Evolutionary conservation across 768 basidiomycete species (phyloP).

Genomic region (Podaxis mareebaensis): DNA sequence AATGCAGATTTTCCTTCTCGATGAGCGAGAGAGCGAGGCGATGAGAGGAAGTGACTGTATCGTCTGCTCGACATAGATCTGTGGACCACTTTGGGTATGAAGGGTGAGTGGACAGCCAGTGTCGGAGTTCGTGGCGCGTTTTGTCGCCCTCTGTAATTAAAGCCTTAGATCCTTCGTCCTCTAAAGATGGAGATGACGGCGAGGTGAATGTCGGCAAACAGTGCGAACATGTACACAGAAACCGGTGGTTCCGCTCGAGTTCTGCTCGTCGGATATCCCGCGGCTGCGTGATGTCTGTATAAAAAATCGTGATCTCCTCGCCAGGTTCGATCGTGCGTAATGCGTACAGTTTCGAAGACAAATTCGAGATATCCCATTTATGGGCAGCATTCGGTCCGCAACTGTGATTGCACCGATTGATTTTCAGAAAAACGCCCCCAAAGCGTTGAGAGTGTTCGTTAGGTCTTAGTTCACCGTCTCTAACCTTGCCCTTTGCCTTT

Average conservation of each 20-base stretch:
- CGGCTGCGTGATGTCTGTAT: slow-evolving; percentile 40
- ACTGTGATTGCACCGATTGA: slow-evolving; percentile 48
- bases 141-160: slow-evolving; percentile 31
- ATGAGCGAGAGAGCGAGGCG: slow-evolving; percentile 38
- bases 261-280: slow-evolving; percentile 33
- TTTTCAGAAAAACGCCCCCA: slow-evolving; percentile 41
- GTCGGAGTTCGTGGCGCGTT: slow-evolving; percentile 32
- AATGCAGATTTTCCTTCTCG: slow-evolving; percentile 42
- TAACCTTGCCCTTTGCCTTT: slow-evolving; percentile 21
- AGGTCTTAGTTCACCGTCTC: slow-evolving; percentile 17
- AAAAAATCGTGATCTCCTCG: slow-evolving; percentile 48
- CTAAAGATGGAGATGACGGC: neutral
- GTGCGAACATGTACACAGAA: slow-evolving; percentile 40
- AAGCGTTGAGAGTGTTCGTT: slow-evolving; percentile 27
- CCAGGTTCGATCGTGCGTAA: slow-evolving; percentile 36
- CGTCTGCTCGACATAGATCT: slow-evolving; percentile 41
- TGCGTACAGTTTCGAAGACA: slow-evolving; percentile 42
- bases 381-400: slow-evolving; percentile 46
- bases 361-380: slow-evolving; percentile 40
- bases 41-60: slow-evolving; percentile 39
- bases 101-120: slow-evolving; percentile 36
- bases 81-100: slow-evolving; percentile 43
- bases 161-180: slow-evolving; percentile 6
- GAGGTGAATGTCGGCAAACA: slow-evolving; percentile 24
- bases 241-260: slow-evolving; percentile 40